These are phyloP conservation scores for Pilatotrama ljubarskyi DNA, from an alignment of 768 basidiomycete genomes.

Conservation along the genomic window DNA sequence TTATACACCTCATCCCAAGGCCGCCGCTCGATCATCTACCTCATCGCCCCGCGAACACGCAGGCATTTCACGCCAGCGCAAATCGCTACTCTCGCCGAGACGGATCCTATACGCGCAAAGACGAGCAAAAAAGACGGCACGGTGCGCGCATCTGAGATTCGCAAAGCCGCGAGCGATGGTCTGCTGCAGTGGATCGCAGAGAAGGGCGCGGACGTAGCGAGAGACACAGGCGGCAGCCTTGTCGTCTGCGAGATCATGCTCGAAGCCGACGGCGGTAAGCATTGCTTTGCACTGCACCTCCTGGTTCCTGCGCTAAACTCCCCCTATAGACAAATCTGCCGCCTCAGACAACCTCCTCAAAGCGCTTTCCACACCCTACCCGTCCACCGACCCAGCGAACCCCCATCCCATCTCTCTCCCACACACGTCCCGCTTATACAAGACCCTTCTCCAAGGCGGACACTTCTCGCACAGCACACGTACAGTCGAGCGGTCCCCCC, in stretches of 20 bases:
- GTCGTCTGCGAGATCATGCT: slow-evolving; percentile 83
- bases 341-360: slow-evolving; percentile 62
- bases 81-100: slow-evolving; percentile 69
- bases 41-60: slow-evolving; percentile 77
- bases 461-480: slow-evolving; percentile 72
- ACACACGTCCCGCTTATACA: slow-evolving; percentile 83
- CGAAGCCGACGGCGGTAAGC: slow-evolving; percentile 79
- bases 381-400: slow-evolving; percentile 46
- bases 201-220: slow-evolving; percentile 58
- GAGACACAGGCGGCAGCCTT: slow-evolving; percentile 80
- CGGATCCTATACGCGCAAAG: slow-evolving; percentile 60
- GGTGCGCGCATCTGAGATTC: slow-evolving; percentile 67
- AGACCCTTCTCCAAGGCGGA: slow-evolving; percentile 87
- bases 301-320: not conserved
- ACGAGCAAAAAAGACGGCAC: slow-evolving; percentile 84
- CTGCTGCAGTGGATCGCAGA: slow-evolving; percentile 70
- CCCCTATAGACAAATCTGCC: slow-evolving; percentile 61
- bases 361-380: slow-evolving; percentile 57
- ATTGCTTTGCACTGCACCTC: not conserved
- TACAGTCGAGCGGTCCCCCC: slow-evolving; percentile 49
- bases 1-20: slow-evolving; percentile 70
- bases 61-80: slow-evolving; percentile 83
- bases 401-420: slow-evolving; percentile 80
- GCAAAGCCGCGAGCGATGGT: slow-evolving; percentile 69
- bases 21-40: slow-evolving; percentile 79